phyloP scores from a whole-genome alignment of 2,329 filamentous ascomycete species.

The Aspergillus luchuensis region DNA sequence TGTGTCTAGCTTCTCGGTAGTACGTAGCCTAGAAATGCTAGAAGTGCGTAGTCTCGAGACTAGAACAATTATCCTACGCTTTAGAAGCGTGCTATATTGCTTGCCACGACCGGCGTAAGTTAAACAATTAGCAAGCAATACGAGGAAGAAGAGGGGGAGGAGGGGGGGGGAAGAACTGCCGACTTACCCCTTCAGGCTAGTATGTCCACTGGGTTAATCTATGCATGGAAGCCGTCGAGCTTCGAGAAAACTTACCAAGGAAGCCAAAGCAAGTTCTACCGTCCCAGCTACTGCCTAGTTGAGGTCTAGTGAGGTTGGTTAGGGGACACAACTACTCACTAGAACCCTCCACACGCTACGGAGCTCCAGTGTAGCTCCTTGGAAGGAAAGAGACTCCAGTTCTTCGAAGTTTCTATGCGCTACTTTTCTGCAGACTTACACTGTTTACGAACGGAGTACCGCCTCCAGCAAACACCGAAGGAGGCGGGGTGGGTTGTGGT shows the following conservation, averaged over 20 bases:
- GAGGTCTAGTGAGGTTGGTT: neutral
- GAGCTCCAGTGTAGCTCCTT: neutral
- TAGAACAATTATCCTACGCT: neutral
- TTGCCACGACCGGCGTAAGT: slow-evolving; percentile 6
- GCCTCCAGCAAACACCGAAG: neutral
- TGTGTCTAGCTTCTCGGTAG: neutral
- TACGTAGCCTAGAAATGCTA: neutral
- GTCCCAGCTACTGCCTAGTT: neutral
- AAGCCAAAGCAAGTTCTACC: neutral
- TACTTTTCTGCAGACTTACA: too few species aligned
- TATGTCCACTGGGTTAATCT: slow-evolving; percentile 1
- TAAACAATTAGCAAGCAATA: slow-evolving; percentile 1
- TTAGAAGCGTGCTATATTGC: slow-evolving; percentile 2
- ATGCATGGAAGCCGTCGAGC: slow-evolving; percentile 8
- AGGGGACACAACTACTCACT: neutral
- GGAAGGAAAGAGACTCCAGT: neutral
- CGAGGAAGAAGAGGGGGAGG: neutral
- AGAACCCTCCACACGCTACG: neutral
- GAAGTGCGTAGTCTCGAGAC: neutral
- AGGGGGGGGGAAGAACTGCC: neutral
- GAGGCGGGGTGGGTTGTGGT: neutral
- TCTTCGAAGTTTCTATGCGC: neutral
- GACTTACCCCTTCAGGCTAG: slow-evolving; percentile 4
- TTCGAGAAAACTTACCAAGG: slow-evolving; percentile 7
- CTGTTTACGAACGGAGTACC: too few species aligned